Evolutionary conservation across 1,284 basidiomycete genomes (phyloP), one percentile per base, ranked within the genome.

Genomic region (Thecaphora frezii): DNA sequence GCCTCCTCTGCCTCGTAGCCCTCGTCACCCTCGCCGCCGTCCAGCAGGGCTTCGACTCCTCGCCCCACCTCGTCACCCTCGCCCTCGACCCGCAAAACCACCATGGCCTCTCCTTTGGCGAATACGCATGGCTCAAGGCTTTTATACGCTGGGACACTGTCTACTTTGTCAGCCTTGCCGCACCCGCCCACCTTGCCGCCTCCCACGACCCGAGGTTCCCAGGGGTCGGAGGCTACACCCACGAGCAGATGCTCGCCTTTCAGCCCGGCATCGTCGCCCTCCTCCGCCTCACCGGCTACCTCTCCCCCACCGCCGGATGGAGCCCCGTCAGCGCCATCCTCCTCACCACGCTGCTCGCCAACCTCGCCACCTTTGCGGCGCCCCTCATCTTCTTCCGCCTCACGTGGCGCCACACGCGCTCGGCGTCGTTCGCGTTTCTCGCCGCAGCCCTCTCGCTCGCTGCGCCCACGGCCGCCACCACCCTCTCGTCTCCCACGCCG

Each of bases 231-330:
- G 74, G 74, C 1, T 90, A 94, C 77, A 75, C 80, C 5, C 87
- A 86, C 77, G 94, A 97, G 78, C 85, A 96, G 72, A 84, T 90
- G 69, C 89, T 90, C 82, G 94, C 94, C 0, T 97, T 93, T 76
- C 85, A 92, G 62, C 89, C 90, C 1, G 90, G 86, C 7, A 67
- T 74, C 37, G 51, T 74, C 9, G 47, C 28, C 13, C 46, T 78
- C 8, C 51, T 76, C 1, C 48, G 74, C 1, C 0, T 44, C 3
- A 14, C 50, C 0, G 72, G 71, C 0, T 64, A 54, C 28, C 9
- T 58, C 4, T 56, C 58, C 0, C 60, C 58, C 9, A 8, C 56
- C 26, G 51, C 52, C n/a, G 53, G 55, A 0, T 76, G 76, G 74
- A 68, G 58, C 39, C 51, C 68, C 0, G 51, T 58, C 0, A 45